Base-by-base conservation (phyloP, 306 rosid species). In the Vachellia pachyceras region DNA sequence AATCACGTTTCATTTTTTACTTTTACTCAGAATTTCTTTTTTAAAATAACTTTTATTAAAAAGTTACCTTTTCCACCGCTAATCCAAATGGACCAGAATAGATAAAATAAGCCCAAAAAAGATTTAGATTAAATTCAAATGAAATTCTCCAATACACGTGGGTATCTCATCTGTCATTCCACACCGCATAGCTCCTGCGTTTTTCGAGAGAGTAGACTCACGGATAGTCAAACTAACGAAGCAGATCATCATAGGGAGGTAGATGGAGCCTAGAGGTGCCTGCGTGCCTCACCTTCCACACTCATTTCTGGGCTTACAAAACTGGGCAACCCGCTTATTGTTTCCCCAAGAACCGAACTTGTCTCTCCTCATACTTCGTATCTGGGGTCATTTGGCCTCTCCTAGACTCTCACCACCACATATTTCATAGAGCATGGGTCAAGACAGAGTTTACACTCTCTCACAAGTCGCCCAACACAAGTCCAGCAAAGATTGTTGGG, bases 381-480 rank as follows among this genome's bases (percentile, higher is more conserved):
- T 11, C 66, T 40, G 11, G 33, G 33, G 17, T 61, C 14, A n/a
- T 5, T 57, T 11, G 8, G 37, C 47, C 25, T 35, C 12, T 3
- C 64, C 14, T 8, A 33, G 17, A 54, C 44, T 49, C 50, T 57
- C 14, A 37, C 18, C 22, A 37, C 22, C 20, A 4, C 23, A 63
- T 8, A n/a, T n/a, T n/a, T n/a, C n/a, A n/a, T n/a, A 65, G 20
- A 29, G 33, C 72, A 90, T 90, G 94, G 90, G 81, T n/a, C 77
- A 69, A 9, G 77, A 7, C 57, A 83, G 46, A 29, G 65, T 79
- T 60, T 86, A 79, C 92, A 86, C 87, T 5, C 86, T 79, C 73
- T 86, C 90, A 11, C 92, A 90, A 72, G 90, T 88, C 82, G 79
- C 90, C 57, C 88, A 83, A 39, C 92, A 88, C 87, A 90, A 88